A percentile compares a stretch with the other conserved stretches of the same genome.
Evolutionary conservation across 140 eudicot genomes (phyloP).

Genomic region (Eryngium alpinum): DNA sequence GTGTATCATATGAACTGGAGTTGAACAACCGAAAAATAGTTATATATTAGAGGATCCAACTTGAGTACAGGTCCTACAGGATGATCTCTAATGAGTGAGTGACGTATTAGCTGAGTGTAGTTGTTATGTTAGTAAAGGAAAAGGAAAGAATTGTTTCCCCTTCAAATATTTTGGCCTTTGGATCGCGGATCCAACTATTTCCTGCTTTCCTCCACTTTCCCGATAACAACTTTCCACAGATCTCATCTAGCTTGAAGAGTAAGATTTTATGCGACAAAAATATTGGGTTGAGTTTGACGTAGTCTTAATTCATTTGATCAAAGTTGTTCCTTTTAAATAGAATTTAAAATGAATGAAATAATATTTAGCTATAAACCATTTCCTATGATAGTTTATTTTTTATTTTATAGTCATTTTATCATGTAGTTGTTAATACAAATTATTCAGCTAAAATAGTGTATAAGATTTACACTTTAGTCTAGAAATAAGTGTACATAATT

Average conservation of each 20-base stretch:
- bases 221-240: background rate
- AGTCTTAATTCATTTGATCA: background rate
- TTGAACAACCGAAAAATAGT: background rate
- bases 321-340: background rate
- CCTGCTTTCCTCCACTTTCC: background rate
- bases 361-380: background rate
- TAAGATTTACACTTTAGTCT: background rate
- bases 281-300: background rate
- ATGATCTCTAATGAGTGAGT: background rate
- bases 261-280: background rate
- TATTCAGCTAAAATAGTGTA: background rate
- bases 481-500: background rate
- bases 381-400: background rate
- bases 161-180: background rate
- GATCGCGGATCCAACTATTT: background rate
- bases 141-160: background rate
- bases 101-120: background rate
- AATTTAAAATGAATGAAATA: background rate
- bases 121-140: background rate
- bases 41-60: background rate
- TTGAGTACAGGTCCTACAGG: background rate
- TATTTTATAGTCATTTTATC: background rate
- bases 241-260: background rate
- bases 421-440: background rate
- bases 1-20: background rate